These are phyloP conservation scores for Spathaspora hagerdaliae DNA, from an alignment of 805 yeast genomes.

Conservation along the genomic window DNA sequence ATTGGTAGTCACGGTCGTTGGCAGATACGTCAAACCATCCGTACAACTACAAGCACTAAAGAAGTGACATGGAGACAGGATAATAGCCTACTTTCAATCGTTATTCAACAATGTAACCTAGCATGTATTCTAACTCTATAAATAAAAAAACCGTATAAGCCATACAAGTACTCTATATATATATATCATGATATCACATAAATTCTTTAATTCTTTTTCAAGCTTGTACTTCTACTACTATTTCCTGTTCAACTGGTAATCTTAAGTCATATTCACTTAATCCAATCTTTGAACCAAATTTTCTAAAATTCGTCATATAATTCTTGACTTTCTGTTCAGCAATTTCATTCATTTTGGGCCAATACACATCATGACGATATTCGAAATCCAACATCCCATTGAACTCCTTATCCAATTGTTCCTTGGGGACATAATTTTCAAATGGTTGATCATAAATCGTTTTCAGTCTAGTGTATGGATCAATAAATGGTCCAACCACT, in stretches of 20 bases:
- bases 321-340: constrained; percentile 33
- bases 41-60: too few species aligned
- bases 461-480: constrained; percentile 55
- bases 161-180: too few species aligned
- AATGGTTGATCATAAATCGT: constrained; percentile 57
- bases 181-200: too few species aligned
- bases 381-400: constrained; percentile 48
- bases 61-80: too few species aligned
- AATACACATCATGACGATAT: constrained; percentile 49
- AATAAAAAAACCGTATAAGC: too few species aligned
- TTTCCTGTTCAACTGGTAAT: constrained; percentile 3
- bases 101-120: too few species aligned
- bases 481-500: constrained; percentile 54
- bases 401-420: constrained; percentile 49
- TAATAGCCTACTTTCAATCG: too few species aligned
- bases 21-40: too few species aligned
- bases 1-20: too few species aligned
- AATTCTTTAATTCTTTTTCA: too few species aligned
- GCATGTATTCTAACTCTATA: too few species aligned
- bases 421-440: constrained; percentile 48
- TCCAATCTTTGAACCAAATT: constrained; percentile 48
- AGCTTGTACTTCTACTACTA: too few species aligned
- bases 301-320: constrained; percentile 34
- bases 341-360: constrained; percentile 47
- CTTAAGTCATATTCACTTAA: constrained; percentile 53